Conservation (phyloP, 1,139 yeast species). For the Kodamaea fungicola region DNA sequence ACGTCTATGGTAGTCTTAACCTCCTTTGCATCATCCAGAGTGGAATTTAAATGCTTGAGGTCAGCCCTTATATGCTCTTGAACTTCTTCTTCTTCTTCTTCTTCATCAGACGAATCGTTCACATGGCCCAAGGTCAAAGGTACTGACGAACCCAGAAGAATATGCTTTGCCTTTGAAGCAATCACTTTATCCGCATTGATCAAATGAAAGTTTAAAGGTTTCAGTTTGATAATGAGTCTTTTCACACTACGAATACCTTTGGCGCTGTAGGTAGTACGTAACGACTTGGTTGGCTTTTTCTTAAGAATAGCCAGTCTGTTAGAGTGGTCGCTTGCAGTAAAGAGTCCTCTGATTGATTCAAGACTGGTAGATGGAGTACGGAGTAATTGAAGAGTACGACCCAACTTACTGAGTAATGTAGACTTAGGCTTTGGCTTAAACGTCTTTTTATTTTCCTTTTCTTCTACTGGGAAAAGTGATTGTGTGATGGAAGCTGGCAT, state of each 20-base stretch:
- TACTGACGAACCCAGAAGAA: constrained; percentile 15
- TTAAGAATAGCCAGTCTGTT: constrained; percentile 6
- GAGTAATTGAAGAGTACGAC: constrained; percentile 37
- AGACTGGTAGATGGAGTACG: constrained; percentile 15
- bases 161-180: constrained; percentile 30
- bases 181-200: constrained; percentile 45
- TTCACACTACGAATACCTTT: constrained; percentile 23
- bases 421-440: constrained; percentile 15
- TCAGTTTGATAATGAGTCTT: constrained; percentile 38
- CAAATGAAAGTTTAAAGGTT: constrained; percentile 41
- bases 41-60: background rate
- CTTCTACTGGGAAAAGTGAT: constrained; percentile 18
- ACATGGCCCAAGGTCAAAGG: constrained; percentile 18
- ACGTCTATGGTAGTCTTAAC: constrained; percentile 4
- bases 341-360: constrained; percentile 22
- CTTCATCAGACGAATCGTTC: constrained; percentile 18
- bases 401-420: constrained; percentile 33
- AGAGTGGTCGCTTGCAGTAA: constrained; percentile 22
- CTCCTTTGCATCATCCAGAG: constrained; percentile 1
- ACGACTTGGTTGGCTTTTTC: constrained; percentile 7
- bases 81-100: constrained; percentile 16
- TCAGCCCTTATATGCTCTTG: background rate
- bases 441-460: background rate
- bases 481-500: constrained; percentile 42
- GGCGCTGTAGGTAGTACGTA: constrained; percentile 10